Evolutionary conservation across 768 basidiomycete genomes (phyloP).

Genomic region (Trichaptum fuscoviolaceum): DNA sequence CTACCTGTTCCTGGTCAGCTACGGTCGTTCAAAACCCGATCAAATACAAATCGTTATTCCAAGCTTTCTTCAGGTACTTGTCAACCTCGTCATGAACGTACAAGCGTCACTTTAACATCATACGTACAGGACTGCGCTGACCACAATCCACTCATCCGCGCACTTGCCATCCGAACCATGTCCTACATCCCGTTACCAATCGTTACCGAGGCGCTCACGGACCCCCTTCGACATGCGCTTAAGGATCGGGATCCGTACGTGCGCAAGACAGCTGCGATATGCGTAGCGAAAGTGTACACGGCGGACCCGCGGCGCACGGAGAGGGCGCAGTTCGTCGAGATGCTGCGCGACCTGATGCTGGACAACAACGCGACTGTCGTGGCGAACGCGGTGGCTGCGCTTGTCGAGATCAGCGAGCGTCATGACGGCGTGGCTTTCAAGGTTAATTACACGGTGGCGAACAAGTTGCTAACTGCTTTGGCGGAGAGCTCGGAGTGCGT

Average conservation of each 20-base stretch:
- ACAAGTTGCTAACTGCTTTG: constrained; percentile 85
- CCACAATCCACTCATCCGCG: constrained; percentile 93
- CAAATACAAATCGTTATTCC: constrained; percentile 90
- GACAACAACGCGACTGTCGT: constrained; percentile 96
- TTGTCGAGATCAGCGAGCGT: constrained; percentile 95
- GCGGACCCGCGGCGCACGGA: constrained; percentile 86
- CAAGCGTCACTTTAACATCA: constrained; percentile 14
- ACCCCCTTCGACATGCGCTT: constrained; percentile 87
- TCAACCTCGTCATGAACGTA: constrained; percentile 5
- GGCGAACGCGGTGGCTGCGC: constrained; percentile 91
- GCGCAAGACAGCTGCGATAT: constrained; percentile 96
- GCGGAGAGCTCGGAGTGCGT: constrained; percentile 95
- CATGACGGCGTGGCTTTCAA: constrained; percentile 93
- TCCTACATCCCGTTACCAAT: constrained; percentile 94
- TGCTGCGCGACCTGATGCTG: constrained; percentile 86
- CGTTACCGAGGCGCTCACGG: constrained; percentile 79
- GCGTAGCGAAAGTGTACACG: constrained; percentile 91
- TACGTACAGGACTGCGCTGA: constrained; percentile 82
- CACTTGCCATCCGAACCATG: constrained; percentile 97
- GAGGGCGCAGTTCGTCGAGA: constrained; percentile 84
- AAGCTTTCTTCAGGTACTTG: constrained; percentile 76
- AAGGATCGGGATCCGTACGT: constrained; percentile 97
- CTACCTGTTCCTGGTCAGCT: constrained; percentile 95
- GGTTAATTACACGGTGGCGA: constrained; percentile 81
- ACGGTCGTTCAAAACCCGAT: constrained; percentile 89